Percentiles rank a stretch among this genome's conserved stretches.
phyloP scores from a whole-genome alignment of 805 yeast species.

The Brettanomyces sp. region DNA sequence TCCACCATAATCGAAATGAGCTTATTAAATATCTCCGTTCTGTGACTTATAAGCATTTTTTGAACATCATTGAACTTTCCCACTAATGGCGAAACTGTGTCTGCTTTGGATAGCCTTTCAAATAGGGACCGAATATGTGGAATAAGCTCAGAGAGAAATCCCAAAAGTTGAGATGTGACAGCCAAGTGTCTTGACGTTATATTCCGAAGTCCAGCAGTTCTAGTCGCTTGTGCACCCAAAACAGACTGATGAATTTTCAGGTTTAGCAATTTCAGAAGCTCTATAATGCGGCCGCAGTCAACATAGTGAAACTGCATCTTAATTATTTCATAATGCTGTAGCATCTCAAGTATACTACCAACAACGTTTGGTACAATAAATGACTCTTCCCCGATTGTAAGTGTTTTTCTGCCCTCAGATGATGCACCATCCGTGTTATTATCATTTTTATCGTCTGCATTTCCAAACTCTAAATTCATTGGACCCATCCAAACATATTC shows the following conservation, averaged over 20 bases:
- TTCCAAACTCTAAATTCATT: constrained; percentile 16
- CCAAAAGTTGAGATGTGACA: constrained; percentile 56
- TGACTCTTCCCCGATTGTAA: constrained; percentile 42
- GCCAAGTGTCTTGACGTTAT: constrained; percentile 68
- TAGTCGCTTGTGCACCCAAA: constrained; percentile 66
- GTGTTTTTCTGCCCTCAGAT: constrained; percentile 18
- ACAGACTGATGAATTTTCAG: constrained; percentile 50
- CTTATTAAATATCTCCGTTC: constrained; percentile 51
- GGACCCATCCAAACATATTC: constrained; percentile 40
- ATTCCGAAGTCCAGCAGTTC: constrained; percentile 64
- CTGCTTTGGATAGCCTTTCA: constrained; percentile 18
- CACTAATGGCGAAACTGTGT: constrained; percentile 21
- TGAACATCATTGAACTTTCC: constrained; percentile 31
- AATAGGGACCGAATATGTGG: constrained; percentile 26
- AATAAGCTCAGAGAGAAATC: constrained; percentile 32
- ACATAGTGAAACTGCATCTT: constrained; percentile 45
- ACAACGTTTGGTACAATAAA: constrained; percentile 50
- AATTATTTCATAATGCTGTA: constrained; percentile 49
- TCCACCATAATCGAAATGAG: constrained; percentile 66
- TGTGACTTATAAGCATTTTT: constrained; percentile 46
- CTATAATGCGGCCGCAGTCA: constrained; percentile 36
- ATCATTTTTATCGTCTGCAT: not conserved
- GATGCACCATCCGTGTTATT: constrained; percentile 2
- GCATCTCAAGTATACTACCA: constrained; percentile 26
- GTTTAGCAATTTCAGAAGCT: constrained; percentile 42